A percentile compares a stretch with the other conserved stretches of the same genome.
phyloP scores from a whole-genome alignment of 129 eudicot genomes.

The Daucus carota region DH1_v3.0 NC_030381.2:36209501-36210000 shows the following conservation, averaged over 20 bases:
- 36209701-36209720: conserved; percentile 5
- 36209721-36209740: conserved; percentile 10
- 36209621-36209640: not conserved
- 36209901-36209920: conserved; percentile 29
- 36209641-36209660: not conserved
- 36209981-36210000: conserved; percentile 73
- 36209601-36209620: not conserved
- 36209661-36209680: conserved; percentile 12
- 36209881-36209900: conserved; percentile 76
- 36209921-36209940: conserved; percentile 61
- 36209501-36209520: too few relatives aligned
- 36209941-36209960: conserved; percentile 64
- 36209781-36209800: not conserved
- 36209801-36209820: conserved; percentile 2
- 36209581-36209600: too few relatives aligned
- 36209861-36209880: conserved; percentile 79
- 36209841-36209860: conserved; percentile 91
- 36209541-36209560: conserved; percentile 10
- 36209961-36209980: conserved; percentile 57
- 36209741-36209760: not conserved
- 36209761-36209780: conserved; percentile 4
- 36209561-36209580: not conserved
- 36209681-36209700: conserved; percentile 5
- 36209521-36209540: too few relatives aligned
- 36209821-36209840: conserved; percentile 37